Base-by-base conservation (phyloP, 805 yeast genomes). In the Saccharomycopsis guyanensis region DNA sequence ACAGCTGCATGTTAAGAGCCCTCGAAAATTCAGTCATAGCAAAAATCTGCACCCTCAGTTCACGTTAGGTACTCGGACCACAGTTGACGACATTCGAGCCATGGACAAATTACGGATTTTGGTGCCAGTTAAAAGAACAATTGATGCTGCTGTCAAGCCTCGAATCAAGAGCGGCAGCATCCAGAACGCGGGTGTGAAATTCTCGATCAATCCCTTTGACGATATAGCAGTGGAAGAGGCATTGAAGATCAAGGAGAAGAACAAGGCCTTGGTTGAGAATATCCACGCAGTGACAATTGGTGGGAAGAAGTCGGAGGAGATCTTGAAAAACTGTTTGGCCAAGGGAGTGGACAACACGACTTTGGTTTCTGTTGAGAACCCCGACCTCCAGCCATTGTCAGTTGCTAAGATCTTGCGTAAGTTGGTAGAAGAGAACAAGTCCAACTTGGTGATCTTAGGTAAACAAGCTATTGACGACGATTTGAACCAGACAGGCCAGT, bases 211-310 rank as follows among this genome's bases (percentile, higher is more conserved):
- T 63, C 98, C 99, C 47, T 93, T 93, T 66, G 93, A 95, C 67
- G 98, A 93, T 66, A 93, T 93, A 61, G 98, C 98, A 6, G 78
- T 93, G 44, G 98, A 93, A 66, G 98, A 93, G 64, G 95, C 97
- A 0, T 69, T 89, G 36, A 76, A 82, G 56, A 74, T 93, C 56
- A 79, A 75, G 58, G 87, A 83, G 55, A 69, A 70, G 33, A 66
- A 82, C 61, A 80, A 81, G 58, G 73, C 62, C 7, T 63, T 75
- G 42, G 95, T 88, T 15, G 95, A 87, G 54, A 69, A 72, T 42
- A 80, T 91, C 53, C 96, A 89, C 61, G 95, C 93, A 4, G 96
- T 91, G 12, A 80, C 95, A 3, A 85, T 89, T 54, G 97, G 97
- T 2, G 82, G 93, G 27, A 59, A 80, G 19, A 88, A 88, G 61